A percentile compares a stretch with the other conserved stretches of the same genome.
Evolutionary conservation across 2,329 filamentous ascomycete species (phyloP).

Genomic region (Graphilbum sp.): DNA sequence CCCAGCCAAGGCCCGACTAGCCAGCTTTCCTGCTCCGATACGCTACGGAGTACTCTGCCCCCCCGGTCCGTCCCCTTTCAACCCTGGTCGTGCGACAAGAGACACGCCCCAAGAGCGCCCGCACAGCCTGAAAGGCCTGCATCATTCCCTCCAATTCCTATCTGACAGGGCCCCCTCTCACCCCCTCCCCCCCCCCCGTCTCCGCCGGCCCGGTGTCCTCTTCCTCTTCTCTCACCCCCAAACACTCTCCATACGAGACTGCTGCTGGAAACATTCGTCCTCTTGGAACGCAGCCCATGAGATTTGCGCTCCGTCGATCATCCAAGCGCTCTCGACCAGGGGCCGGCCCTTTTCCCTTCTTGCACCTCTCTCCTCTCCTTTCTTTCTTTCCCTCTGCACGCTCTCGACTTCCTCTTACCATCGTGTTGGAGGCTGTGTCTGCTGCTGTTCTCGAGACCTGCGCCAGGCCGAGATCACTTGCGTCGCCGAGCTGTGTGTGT

Average conservation of each 20-base stretch:
- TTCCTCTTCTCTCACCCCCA: background rate
- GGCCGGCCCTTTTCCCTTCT: conserved; percentile 16
- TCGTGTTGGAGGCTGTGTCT: too few relatives aligned
- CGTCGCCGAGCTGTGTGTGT: too few relatives aligned
- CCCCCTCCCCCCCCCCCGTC: too few relatives aligned
- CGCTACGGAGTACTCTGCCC: background rate
- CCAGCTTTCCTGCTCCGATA: background rate
- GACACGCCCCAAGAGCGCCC: too few relatives aligned
- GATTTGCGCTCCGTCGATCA: conserved; percentile 21
- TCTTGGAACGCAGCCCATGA: conserved; percentile 12
- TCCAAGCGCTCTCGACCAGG: conserved; percentile 13
- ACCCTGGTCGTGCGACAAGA: conserved; percentile 21
- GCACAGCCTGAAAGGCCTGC: too few relatives aligned
- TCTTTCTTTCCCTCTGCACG: background rate
- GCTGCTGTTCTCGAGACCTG: too few relatives aligned
- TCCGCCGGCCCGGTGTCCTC: background rate
- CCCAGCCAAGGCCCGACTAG: too few relatives aligned
- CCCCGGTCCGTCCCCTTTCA: background rate
- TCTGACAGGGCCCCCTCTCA: too few relatives aligned
- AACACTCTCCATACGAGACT: background rate
- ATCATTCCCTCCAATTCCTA: too few relatives aligned
- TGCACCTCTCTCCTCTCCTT: conserved; percentile 1
- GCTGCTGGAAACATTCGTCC: conserved; percentile 13
- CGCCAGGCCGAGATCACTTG: too few relatives aligned
- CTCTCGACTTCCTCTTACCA: too few relatives aligned